Conservation (phyloP, 805 yeast species). For the Candida manassasensis region DNA sequence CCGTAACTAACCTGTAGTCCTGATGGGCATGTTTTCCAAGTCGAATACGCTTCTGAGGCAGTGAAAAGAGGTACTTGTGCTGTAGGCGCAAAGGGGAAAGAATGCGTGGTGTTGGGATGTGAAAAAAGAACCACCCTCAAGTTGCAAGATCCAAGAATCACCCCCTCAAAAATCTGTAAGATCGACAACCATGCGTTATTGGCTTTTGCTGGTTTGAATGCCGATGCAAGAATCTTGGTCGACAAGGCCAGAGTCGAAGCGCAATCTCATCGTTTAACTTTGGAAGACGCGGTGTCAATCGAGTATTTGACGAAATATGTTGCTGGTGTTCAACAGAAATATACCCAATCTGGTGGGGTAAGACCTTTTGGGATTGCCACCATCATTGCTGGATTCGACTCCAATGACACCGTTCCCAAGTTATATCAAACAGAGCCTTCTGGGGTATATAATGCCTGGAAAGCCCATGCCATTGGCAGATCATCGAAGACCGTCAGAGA, state of each 20-base stretch:
- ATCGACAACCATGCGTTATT: constrained; percentile 86
- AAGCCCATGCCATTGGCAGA: constrained; percentile 95
- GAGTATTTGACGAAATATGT: constrained; percentile 91
- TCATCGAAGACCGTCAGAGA: constrained; percentile 93
- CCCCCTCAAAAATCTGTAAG: constrained; percentile 90
- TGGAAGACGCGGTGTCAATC: constrained; percentile 88
- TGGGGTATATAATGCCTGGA: constrained; percentile 96
- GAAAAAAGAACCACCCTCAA: constrained; percentile 94
- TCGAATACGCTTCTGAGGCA: constrained; percentile 95
- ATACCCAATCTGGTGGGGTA: constrained; percentile 97
- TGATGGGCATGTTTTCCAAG: constrained; percentile 98
- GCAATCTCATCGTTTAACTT: constrained; percentile 87
- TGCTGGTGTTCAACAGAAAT: constrained; percentile 97
- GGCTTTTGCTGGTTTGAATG: constrained; percentile 96
- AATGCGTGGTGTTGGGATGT: constrained; percentile 89
- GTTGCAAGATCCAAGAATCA: constrained; percentile 92
- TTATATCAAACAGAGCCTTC: constrained; percentile 96
- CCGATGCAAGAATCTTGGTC: constrained; percentile 93
- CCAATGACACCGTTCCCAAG: constrained; percentile 72
- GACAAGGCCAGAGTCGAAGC: constrained; percentile 97
- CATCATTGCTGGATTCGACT: constrained; percentile 92
- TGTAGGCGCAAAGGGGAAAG: constrained; percentile 90
- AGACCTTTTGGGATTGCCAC: constrained; percentile 97
- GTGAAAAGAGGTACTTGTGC: constrained; percentile 98
- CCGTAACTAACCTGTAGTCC: constrained; percentile 69